phyloP scores from a whole-genome alignment of 176 grass and related monocot genomes.

The Ananas comosus region DNA sequence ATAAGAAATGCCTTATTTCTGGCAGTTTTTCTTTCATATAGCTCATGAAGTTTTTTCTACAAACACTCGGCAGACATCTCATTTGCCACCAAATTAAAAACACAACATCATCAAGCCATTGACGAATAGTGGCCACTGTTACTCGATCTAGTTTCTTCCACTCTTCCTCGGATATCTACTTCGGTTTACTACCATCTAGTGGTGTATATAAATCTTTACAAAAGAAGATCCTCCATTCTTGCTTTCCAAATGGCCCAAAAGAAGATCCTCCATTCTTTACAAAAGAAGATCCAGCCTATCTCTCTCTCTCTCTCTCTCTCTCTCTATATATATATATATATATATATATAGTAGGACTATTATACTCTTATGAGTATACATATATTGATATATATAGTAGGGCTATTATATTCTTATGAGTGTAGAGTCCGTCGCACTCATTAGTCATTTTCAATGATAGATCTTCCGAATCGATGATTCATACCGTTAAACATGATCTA shows the following conservation, averaged over 20 bases:
- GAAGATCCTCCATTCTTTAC: no score
- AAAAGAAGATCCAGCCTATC: no score
- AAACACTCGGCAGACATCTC: not conserved
- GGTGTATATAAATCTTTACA: not conserved
- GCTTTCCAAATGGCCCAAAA: not conserved
- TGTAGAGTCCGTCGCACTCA: no score
- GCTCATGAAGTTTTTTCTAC: not conserved
- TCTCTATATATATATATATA: no score
- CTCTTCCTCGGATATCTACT: not conserved
- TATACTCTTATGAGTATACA: no score
- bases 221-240: not conserved
- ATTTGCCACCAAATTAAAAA: not conserved
- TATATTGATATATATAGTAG: no score
- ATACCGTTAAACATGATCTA: no score
- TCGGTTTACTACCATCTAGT: not conserved
- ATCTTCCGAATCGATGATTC: no score
- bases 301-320: no score
- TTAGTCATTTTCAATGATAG: no score
- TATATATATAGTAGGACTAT: no score
- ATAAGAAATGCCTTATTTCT: conserved; percentile 8
- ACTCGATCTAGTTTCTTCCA: not conserved
- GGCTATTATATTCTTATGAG: no score
- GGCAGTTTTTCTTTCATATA: conserved; percentile 4
- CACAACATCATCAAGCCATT: conserved; percentile 9
- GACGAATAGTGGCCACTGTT: not conserved